Conservation (phyloP, 768 basidiomycete genomes). For the Mycena indigotica region DNA sequence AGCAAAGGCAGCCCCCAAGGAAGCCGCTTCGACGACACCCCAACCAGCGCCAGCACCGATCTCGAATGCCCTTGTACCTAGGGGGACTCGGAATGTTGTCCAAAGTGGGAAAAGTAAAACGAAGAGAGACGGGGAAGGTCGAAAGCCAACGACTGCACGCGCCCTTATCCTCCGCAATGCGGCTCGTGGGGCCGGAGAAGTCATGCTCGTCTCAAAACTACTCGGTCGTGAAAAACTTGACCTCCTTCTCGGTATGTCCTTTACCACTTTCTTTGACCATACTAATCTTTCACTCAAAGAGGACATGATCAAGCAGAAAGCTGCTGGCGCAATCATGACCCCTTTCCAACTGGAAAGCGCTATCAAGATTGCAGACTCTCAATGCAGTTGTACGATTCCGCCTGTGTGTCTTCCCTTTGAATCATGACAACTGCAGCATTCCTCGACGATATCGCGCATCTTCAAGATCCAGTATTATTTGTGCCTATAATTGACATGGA, state of each 20-base stretch:
- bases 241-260: conserved; percentile 65
- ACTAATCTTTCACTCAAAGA: conserved; percentile 41
- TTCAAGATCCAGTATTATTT: conserved; percentile 71
- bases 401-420: conserved; percentile 10
- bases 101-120: conserved; percentile 38
- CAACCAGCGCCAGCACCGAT: conserved; percentile 24
- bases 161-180: conserved; percentile 78
- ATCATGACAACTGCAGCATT: conserved; percentile 45
- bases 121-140: conserved; percentile 52
- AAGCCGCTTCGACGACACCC: conserved; percentile 13
- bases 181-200: conserved; percentile 68
- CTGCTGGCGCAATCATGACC: conserved; percentile 58
- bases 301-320: conserved; percentile 59
- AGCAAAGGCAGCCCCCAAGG: not conserved
- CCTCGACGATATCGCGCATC: conserved; percentile 66
- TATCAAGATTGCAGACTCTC: conserved; percentile 71
- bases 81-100: conserved; percentile 50
- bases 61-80: conserved; percentile 52
- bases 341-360: conserved; percentile 68
- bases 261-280: conserved; percentile 9
- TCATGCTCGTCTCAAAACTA: conserved; percentile 58
- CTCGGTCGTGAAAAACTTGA: conserved; percentile 81
- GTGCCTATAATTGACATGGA: conserved; percentile 57
- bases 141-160: conserved; percentile 66
- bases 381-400: conserved; percentile 59